Evolutionary conservation across 176 grass and related monocot species (phyloP).

Genomic region (Aechmea fasciata): DNA sequence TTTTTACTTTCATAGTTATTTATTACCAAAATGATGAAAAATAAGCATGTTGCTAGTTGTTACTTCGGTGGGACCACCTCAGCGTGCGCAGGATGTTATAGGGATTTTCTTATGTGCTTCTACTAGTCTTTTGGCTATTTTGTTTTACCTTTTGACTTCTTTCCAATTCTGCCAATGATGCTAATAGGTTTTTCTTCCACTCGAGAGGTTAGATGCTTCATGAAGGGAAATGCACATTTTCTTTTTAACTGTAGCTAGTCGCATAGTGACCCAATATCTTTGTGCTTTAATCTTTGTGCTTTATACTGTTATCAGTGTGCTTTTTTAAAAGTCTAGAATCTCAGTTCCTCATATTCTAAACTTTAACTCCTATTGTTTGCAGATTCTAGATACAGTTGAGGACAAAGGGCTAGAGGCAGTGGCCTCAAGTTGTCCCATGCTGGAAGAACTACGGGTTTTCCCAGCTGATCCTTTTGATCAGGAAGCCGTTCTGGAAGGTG

Average conservation of each 20-base stretch:
- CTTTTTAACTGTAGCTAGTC: not conserved
- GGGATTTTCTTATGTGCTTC: no score
- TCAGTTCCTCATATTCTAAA: not conserved
- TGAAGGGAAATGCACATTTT: not conserved
- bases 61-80: not conserved
- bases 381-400: constrained; percentile 77
- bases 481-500: constrained; percentile 30
- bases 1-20: not conserved
- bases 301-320: not conserved
- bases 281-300: not conserved
- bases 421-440: constrained; percentile 52
- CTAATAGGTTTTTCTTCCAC: no score
- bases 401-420: constrained; percentile 74
- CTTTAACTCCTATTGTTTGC: constrained; percentile 11
- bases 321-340: not conserved
- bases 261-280: not conserved
- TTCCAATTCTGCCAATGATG: not conserved
- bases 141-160: not conserved
- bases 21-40: not conserved
- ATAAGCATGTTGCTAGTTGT: not conserved
- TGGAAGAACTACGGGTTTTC: constrained; percentile 70
- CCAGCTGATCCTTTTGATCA: constrained; percentile 59
- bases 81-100: no score
- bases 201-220: not conserved
- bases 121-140: no score